phyloP scores from a whole-genome alignment of 768 basidiomycete genomes.

The Myochromella boudieri region DNA sequence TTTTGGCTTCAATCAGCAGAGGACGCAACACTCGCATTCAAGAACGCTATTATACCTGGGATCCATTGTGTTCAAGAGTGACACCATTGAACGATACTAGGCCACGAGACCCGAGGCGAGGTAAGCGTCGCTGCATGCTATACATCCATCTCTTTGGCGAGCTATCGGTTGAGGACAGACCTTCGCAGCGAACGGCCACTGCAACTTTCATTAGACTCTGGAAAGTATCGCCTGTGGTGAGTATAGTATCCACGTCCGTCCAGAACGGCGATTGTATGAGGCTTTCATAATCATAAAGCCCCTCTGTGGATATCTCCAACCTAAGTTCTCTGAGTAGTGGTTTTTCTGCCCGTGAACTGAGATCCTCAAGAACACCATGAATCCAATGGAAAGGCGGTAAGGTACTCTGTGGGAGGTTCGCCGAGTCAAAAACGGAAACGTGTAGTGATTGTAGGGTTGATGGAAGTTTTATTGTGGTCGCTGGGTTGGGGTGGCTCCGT shows the following conservation, averaged over 20 bases:
- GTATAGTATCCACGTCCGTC: neutral
- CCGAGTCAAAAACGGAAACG: neutral
- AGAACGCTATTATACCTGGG: too few species aligned
- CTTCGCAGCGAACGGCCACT: neutral
- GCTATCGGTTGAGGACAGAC: too few species aligned
- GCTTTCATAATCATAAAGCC: neutral
- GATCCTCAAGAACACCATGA: neutral
- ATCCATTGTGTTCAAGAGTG: too few species aligned
- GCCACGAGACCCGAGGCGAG: too few species aligned
- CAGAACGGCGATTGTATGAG: neutral
- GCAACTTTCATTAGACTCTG: neutral
- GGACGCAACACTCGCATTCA: too few species aligned
- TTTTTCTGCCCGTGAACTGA: neutral
- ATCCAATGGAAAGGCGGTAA: constrained; percentile 3
- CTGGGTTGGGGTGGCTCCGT: neutral
- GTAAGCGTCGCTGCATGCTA: too few species aligned
- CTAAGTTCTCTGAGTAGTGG: neutral
- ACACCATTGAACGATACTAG: too few species aligned
- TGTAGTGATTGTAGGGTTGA: neutral
- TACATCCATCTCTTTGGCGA: too few species aligned
- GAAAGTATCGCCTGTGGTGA: neutral
- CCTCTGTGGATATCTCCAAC: neutral
- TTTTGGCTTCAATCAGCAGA: too few species aligned
- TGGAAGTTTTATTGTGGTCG: neutral
- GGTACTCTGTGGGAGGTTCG: neutral